Evolutionary conservation across 2,329 filamentous ascomycete genomes (phyloP), one percentile per base, ranked within the genome.

Genomic region (Nakataea oryzae): DNA sequence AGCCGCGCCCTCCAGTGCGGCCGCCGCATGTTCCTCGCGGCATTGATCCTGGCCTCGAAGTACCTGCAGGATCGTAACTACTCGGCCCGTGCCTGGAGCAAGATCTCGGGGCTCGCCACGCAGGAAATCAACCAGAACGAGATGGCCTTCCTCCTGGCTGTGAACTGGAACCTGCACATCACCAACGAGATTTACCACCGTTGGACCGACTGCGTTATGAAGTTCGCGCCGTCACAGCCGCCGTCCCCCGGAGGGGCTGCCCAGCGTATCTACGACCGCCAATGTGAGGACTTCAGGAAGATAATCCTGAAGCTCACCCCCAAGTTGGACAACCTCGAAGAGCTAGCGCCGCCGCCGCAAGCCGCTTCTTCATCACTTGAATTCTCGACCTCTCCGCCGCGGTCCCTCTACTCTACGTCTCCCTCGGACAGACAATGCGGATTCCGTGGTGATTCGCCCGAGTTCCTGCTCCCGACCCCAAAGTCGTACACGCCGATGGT

Each of bases 51-150:
- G 62, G 95, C 95, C 2, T 97, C 95, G 47, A 99, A 99, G 79
- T 99, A 97, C 73, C 80, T 99, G 58, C 95, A 99, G 75, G 95
- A 99, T 73, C 88, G 93, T 68, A 99, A 97, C 77, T 99, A 96
- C 76, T 97, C 95, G 17, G 92, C 95, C 59, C 88, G 93, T 62
- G 95, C 95, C 55, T 99, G 95, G 95, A 97, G 93, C 75, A 97
- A 96, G 80, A 99, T 99, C 69, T 97, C 95, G 24, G 95, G 95
- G n/a, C 81, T 99, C 63, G 91, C 90, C 72, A 93, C 92, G 3
- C 80, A 85, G 62, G 95, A 99, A 76, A 97, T 99, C 75, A 97
- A 97, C 76, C 89, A 92, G 71, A 97, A 97, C 74, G 95, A 99
- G 77, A 88, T 96, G 74, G 87, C 90, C 24, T 99, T 97, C 73